Percentiles rank a stretch among this genome's conserved stretches.
Evolutionary conservation across 805 yeast genomes (phyloP).

Genomic region (Saturnispora galanensis): DNA sequence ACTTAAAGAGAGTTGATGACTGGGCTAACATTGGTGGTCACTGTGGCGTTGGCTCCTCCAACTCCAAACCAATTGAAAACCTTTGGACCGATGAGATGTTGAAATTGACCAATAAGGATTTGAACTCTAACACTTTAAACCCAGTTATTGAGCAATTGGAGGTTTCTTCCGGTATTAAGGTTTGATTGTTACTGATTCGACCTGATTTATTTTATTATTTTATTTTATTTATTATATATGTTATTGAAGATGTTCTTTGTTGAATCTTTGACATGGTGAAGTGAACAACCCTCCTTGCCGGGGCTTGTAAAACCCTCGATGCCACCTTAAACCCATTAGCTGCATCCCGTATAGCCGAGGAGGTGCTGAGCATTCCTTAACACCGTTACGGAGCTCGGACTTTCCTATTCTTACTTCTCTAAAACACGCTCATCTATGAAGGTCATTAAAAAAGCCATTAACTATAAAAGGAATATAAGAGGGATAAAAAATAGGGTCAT

Average conservation of each 20-base stretch:
- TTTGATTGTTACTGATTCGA: constrained; percentile 11
- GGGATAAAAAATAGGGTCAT: too few species aligned
- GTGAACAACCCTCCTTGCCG: too few species aligned
- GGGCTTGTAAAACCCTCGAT: too few species aligned
- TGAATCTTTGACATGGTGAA: too few species aligned
- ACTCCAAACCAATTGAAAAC: constrained; percentile 40
- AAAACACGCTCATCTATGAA: too few species aligned
- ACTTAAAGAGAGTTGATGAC: constrained; percentile 62
- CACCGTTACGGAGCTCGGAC: too few species aligned
- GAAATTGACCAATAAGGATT: constrained; percentile 46
- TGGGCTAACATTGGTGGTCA: constrained; percentile 82
- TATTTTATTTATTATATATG: neutral
- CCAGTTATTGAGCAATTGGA: constrained; percentile 56
- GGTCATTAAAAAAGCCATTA: too few species aligned
- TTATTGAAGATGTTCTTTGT: neutral
- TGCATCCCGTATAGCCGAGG: too few species aligned
- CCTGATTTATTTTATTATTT: constrained; percentile 2
- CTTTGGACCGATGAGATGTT: constrained; percentile 86
- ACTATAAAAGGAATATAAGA: too few species aligned
- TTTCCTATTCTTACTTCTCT: too few species aligned
- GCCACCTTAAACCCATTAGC: too few species aligned
- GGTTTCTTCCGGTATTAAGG: constrained; percentile 56
- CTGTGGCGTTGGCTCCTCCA: constrained; percentile 70
- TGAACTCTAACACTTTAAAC: constrained; percentile 57
- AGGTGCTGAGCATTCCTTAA: too few species aligned